phyloP scores from a whole-genome alignment of 352 stramenopile species.

The Blastocystis sp. region DNA sequence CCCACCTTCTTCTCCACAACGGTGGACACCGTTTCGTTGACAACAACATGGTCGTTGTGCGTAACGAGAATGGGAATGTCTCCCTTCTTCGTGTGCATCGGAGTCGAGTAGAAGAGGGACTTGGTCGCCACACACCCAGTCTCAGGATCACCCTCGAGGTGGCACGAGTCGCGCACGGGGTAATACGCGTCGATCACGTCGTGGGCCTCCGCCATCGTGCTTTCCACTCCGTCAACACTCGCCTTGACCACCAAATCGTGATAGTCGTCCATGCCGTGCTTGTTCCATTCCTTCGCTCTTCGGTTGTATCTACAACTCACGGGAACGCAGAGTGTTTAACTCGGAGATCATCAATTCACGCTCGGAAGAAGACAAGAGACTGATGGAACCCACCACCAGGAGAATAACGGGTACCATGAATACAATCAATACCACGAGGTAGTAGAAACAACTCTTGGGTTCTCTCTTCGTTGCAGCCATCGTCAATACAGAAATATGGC shows the following conservation, averaged over 20 bases:
- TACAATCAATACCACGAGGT: constrained; percentile 25
- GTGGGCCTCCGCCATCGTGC: neutral
- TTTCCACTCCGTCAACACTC: neutral
- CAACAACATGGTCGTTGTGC: neutral
- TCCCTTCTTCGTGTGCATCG: neutral
- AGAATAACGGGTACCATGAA: constrained; percentile 10
- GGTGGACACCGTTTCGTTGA: constrained; percentile 16
- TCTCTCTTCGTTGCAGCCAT: neutral
- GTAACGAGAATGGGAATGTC: neutral
- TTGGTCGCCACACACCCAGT: constrained; percentile 27
- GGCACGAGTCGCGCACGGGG: constrained; percentile 63
- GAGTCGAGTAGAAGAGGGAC: neutral
- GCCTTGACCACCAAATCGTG: neutral
- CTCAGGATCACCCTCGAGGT: constrained; percentile 52
- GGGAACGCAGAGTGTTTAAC: neutral
- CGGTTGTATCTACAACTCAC: constrained; percentile 45
- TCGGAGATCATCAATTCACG: constrained; percentile 20
- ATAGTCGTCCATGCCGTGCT: constrained; percentile 18
- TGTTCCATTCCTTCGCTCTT: constrained; percentile 18
- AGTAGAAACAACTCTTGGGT: constrained; percentile 46
- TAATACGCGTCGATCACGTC: constrained; percentile 9
- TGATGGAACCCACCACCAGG: neutral
- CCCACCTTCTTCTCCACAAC: neutral
- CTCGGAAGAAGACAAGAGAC: neutral
- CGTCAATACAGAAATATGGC: neutral